Conservation (phyloP, 768 basidiomycete genomes). For the Gymnopilus junonius region DNA sequence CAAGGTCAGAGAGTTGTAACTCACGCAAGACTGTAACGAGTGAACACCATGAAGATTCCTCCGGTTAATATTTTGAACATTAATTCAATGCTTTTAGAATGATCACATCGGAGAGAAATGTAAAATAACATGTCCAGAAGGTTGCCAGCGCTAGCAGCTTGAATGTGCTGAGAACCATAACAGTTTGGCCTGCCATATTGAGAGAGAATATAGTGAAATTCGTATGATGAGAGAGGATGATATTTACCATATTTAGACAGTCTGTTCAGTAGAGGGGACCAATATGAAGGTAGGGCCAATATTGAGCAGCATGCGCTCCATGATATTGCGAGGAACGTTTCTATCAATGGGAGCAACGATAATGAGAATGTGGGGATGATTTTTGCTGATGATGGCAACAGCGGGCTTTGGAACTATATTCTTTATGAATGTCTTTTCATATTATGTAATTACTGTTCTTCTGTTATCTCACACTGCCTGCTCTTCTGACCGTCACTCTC, state of each 20-base stretch:
- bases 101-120: too few relatives aligned
- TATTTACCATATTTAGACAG: conserved; percentile 65
- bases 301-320: conserved; percentile 35
- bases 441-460: too few relatives aligned
- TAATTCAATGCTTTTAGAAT: neutral
- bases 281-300: conserved; percentile 33
- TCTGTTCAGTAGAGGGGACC: conserved; percentile 26
- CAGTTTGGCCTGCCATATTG: conserved; percentile 51
- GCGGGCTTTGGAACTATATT: conserved; percentile 30
- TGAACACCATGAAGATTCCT: conserved; percentile 1
- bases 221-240: conserved; percentile 44
- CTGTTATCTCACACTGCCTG: too few relatives aligned
- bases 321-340: conserved; percentile 34
- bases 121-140: neutral
- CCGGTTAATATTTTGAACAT: conserved; percentile 4
- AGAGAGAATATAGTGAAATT: conserved; percentile 59
- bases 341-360: conserved; percentile 36
- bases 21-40: neutral
- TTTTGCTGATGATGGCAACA: conserved; percentile 38
- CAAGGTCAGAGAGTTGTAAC: neutral
- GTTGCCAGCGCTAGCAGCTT: neutral
- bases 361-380: conserved; percentile 36
- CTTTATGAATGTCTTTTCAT: conserved; percentile 27
- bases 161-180: conserved; percentile 1
- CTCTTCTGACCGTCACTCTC: too few relatives aligned